phyloP scores from a whole-genome alignment of 2,329 filamentous ascomycete species.

The Penicillium verrucosum region DNA sequence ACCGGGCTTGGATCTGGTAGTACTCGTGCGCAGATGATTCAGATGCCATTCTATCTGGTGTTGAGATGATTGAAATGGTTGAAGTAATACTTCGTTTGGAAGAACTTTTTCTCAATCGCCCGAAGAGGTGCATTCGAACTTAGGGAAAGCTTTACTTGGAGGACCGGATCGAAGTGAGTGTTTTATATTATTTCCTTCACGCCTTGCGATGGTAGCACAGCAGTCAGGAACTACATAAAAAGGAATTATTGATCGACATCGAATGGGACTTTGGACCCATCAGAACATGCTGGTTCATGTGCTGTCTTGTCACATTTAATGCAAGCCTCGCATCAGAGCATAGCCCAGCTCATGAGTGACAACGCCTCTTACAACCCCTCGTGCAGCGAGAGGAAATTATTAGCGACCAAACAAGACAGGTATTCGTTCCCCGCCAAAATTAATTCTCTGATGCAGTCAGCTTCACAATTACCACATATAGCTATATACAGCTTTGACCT shows the following conservation, averaged over 20 bases:
- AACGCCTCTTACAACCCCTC: neutral
- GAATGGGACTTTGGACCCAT: neutral
- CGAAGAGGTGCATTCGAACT: slow-evolving; percentile 5
- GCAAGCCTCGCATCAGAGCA: neutral
- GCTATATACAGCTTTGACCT: neutral
- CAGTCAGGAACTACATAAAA: neutral
- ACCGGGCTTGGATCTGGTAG: slow-evolving; percentile 2
- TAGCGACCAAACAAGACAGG: neutral
- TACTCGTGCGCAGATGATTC: neutral
- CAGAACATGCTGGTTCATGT: neutral
- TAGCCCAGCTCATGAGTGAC: neutral
- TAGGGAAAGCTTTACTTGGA: neutral
- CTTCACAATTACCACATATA: neutral
- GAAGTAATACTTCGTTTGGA: neutral
- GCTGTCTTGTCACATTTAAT: neutral
- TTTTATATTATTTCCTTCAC: neutral
- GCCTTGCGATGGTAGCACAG: neutral
- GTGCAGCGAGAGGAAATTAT: neutral
- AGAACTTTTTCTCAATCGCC: neutral
- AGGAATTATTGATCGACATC: neutral
- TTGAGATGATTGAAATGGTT: neutral
- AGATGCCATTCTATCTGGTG: neutral
- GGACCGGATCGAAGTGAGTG: neutral
- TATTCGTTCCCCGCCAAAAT: neutral
- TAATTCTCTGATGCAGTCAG: neutral